phyloP scores from a whole-genome alignment of 495 filamentous ascomycete species.

The Pyrenula massariospora region DNA sequence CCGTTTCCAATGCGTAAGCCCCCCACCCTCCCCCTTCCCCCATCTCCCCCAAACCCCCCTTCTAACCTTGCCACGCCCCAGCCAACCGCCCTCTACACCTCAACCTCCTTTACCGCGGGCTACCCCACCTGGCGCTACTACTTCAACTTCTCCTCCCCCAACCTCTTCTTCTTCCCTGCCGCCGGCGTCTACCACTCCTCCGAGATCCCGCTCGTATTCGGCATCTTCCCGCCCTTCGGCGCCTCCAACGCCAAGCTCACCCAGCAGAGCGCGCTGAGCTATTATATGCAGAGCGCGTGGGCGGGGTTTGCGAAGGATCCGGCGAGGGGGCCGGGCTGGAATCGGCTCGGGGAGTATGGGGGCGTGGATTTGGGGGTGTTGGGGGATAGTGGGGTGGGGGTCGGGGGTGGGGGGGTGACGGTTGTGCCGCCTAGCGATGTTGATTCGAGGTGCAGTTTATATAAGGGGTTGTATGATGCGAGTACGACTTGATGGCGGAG shows the following conservation, averaged over 20 bases:
- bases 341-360: background rate
- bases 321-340: constrained; percentile 11
- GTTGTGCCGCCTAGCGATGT: background rate
- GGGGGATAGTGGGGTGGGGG: background rate
- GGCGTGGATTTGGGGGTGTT: background rate
- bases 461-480: background rate
- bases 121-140: constrained; percentile 44
- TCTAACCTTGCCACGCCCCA: constrained; percentile 56
- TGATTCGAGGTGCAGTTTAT: background rate
- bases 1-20: constrained; percentile 12
- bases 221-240: constrained; percentile 47
- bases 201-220: constrained; percentile 56
- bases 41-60: background rate
- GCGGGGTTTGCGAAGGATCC: constrained; percentile 22
- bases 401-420: background rate
- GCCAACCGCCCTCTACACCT: constrained; percentile 62
- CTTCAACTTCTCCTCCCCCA: constrained; percentile 39
- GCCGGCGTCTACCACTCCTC: constrained; percentile 63
- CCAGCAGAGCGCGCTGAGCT: constrained; percentile 10
- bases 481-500: background rate
- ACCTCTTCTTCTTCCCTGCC: constrained; percentile 55
- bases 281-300: constrained; percentile 17
- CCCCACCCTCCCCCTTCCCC: background rate
- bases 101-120: constrained; percentile 46
- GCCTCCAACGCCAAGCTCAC: constrained; percentile 31